Evolutionary conservation across 2,329 filamentous ascomycete genomes (phyloP), one percentile per base, ranked within the genome.

Genomic region (Paraconiothyrium brasiliense): DNA sequence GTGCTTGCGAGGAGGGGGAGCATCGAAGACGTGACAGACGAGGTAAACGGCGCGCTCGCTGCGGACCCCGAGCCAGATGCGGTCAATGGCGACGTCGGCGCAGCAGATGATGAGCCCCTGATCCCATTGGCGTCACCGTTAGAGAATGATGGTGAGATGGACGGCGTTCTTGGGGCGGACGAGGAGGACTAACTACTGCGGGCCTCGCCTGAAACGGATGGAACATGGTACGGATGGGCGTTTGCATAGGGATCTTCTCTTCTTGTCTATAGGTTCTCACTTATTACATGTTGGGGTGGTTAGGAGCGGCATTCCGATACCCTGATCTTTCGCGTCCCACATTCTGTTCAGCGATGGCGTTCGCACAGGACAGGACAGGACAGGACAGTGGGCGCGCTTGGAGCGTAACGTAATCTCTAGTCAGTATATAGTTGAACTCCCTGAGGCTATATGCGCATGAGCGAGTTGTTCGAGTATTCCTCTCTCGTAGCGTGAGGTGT

Each of bases 21-120:
- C 1, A 55, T 68, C 11, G 65, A 67, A 41, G 64, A 66, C 11
- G 67, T 67, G 0, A 66, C 65, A 0, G 63, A 67, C 27, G 43
- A 62, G 13, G 63, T 65, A 8, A 61, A 66, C 13, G 62, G 69
- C 10, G 41, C 47, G 27, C 44, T 52, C 20, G 47, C 16, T 35
- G 54, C 49, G 35, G 27, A 46, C 0, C 55, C 57, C 24, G 43
- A 52, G 0, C 57, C 63, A 30, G 63, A 61, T 6, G 37, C 67
- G 5, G 51, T 69, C 5, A 57, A 68, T 20, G 66, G 61, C 30
- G 67, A 67, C 22, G 59, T 65, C 3, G 63, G 62, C 37, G 47
- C 51, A 16, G 54, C 50, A 0, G 59, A 52, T 2, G 62, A 66
- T 6, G 62, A 66, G 11, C 60, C 46, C 13, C 54, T 66, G 24